phyloP scores from a whole-genome alignment of 345 rosid genomes.

The Salix brachista region DNA sequence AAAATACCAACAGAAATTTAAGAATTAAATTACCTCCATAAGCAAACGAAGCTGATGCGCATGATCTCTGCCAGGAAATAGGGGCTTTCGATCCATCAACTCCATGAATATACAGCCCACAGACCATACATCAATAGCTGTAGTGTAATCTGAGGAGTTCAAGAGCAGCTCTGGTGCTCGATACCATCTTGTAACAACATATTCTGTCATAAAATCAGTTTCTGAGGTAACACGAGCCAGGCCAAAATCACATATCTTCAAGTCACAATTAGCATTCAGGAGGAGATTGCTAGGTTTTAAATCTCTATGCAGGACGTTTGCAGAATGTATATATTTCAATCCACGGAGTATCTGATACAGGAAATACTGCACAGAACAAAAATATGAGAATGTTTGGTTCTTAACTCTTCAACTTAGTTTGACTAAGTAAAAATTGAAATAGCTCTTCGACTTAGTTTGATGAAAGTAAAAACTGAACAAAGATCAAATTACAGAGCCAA shows the following conservation, averaged over 20 bases:
- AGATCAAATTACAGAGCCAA: not conserved
- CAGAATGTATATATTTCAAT: slow-evolving; percentile 85
- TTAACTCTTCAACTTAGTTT: not conserved
- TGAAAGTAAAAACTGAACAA: not conserved
- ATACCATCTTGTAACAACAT: slow-evolving; percentile 98
- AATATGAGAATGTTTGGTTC: slow-evolving; percentile 7
- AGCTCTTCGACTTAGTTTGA: not conserved
- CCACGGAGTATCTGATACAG: slow-evolving; percentile 95
- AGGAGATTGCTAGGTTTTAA: slow-evolving; percentile 90
- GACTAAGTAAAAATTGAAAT: not conserved
- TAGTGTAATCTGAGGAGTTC: slow-evolving; percentile 70
- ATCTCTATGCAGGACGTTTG: slow-evolving; percentile 93
- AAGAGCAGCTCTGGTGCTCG: slow-evolving; percentile 90
- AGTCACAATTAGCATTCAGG: slow-evolving; percentile 60
- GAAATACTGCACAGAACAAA: slow-evolving; percentile 63
- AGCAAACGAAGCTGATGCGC: slow-evolving; percentile 83
- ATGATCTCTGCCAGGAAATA: slow-evolving; percentile 85
- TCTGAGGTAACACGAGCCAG: slow-evolving; percentile 87
- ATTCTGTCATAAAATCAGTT: slow-evolving; percentile 83
- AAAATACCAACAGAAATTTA: not conserved
- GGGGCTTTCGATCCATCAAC: slow-evolving; percentile 65
- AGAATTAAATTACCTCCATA: slow-evolving; percentile 55
- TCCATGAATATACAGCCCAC: slow-evolving; percentile 96
- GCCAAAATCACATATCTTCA: slow-evolving; percentile 94
- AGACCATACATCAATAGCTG: slow-evolving; percentile 98